Base-by-base conservation (phyloP, 371 early-diverging fungal genomes). In the Mortierella sp. region DNA sequence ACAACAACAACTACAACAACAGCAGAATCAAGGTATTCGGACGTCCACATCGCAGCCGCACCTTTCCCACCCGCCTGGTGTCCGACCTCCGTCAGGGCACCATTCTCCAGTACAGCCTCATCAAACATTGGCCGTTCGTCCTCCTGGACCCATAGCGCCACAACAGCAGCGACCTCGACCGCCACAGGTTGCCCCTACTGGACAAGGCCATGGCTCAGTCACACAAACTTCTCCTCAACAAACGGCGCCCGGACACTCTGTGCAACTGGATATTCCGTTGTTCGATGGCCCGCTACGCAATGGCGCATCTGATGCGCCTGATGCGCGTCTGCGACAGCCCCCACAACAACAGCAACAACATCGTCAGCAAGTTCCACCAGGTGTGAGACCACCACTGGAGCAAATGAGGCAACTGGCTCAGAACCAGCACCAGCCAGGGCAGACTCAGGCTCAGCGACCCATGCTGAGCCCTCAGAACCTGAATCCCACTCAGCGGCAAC, bases 141-240 rank as follows among this genome's bases (percentile, higher is more conserved):
- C 70, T 49, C 61, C 64, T 15, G 54, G 58, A 6, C 64, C 56
- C n/a, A 28, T 30, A 26, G 52, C 44, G 55, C 65, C 60, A 24
- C 66, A 64, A 17, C 78, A 76, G 27, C 61, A 41, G 21, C 43
- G 78, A 17, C 78, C 78, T 30, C 47, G 70, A 3, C 76, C 75
- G 3, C 65, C 64, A 5, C 76, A 64, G 47, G 53, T 41, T 15
- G 42, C 39, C 30, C 60, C 75, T 30, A 64, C 57, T 15, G 73
- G 67, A 21, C 67, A 73, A 6, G 26, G 46, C 19, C 51, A 26
- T 47, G 19, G 54, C 17, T 54, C 62, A 26, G 24, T 19, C 14
- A 24, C 8, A 2, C 28, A 26, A 24, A 30, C 37, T 34, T 26
- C 30, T 37, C 56, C 63, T 26, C 67, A 67, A 11, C 64, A 42